These are phyloP conservation scores for Aspergillus costaricaensis DNA, from an alignment of 2,329 filamentous ascomycete species.

Conservation along the genomic window DNA sequence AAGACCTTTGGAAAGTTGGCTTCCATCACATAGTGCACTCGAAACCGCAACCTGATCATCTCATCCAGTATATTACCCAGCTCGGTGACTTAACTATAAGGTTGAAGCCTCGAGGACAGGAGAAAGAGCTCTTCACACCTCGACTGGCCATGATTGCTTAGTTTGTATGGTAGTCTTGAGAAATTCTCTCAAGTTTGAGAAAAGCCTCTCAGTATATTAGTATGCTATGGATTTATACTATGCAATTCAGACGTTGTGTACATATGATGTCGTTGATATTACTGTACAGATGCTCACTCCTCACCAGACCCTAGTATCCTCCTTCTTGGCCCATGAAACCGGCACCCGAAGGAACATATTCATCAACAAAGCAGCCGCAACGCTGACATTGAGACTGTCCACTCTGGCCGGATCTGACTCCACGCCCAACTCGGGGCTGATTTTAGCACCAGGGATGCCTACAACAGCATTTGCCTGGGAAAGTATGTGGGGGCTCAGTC, in stretches of 20 bases:
- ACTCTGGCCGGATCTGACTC: conserved; percentile 56
- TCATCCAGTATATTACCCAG: background rate
- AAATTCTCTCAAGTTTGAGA: too few species aligned
- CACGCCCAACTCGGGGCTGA: conserved; percentile 42
- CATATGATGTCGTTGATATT: background rate
- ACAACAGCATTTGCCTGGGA: conserved; percentile 65
- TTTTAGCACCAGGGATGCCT: conserved; percentile 61
- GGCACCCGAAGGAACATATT: conserved; percentile 42
- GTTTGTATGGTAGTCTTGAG: too few species aligned
- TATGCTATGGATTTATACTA: too few species aligned
- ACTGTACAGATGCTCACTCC: background rate
- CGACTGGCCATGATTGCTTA: too few species aligned
- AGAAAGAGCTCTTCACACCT: too few species aligned
- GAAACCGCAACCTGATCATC: too few species aligned
- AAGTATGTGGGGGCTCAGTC: conserved; percentile 65
- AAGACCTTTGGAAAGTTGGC: background rate
- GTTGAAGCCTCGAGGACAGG: too few species aligned
- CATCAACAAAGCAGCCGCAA: conserved; percentile 74
- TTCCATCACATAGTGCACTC: background rate
- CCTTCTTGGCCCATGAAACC: conserved; percentile 29
- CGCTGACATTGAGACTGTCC: conserved; percentile 92
- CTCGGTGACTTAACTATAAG: background rate
- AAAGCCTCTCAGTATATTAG: too few species aligned
- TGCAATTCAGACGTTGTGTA: background rate
- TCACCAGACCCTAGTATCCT: conserved; percentile 5